Conservation (phyloP, 805 yeast genomes). For the Phaffomyces opuntiae region DNA sequence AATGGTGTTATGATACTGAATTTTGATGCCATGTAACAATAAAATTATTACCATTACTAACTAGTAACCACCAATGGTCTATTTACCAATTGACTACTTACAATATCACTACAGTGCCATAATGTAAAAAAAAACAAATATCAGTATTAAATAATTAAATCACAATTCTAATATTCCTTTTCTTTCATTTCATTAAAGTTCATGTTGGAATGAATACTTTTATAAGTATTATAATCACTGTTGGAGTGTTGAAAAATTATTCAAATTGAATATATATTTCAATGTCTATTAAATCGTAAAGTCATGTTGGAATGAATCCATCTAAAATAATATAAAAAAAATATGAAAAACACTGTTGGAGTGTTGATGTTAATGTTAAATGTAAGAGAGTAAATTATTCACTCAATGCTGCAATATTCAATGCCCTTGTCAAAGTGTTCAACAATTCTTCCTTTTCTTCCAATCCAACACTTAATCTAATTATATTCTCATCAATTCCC, state of each 20-base stretch:
- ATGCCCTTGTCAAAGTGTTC: slow-evolving; percentile 12
- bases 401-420: slow-evolving; percentile 15
- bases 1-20: too few species aligned
- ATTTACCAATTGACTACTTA: too few species aligned
- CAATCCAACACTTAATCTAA: slow-evolving; percentile 79
- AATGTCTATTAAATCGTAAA: slow-evolving; percentile 1
- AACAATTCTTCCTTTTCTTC: slow-evolving; percentile 59
- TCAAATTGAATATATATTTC: not conserved
- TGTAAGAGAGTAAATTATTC: not conserved
- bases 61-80: too few species aligned
- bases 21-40: too few species aligned
- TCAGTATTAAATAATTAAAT: not conserved
- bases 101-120: too few species aligned
- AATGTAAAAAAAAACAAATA: too few species aligned
- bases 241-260: too few species aligned
- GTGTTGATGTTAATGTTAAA: not conserved
- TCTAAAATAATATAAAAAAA: not conserved
- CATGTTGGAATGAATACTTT: not conserved
- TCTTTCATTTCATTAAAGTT: too few species aligned
- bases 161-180: not conserved
- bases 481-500: slow-evolving; percentile 74
- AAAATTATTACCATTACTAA: too few species aligned
- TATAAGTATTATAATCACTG: too few species aligned
- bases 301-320: slow-evolving; percentile 8
- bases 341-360: slow-evolving; percentile 9